Evolutionary conservation across 2,329 filamentous ascomycete genomes (phyloP).

Genomic region (Fusarium hainanense): DNA sequence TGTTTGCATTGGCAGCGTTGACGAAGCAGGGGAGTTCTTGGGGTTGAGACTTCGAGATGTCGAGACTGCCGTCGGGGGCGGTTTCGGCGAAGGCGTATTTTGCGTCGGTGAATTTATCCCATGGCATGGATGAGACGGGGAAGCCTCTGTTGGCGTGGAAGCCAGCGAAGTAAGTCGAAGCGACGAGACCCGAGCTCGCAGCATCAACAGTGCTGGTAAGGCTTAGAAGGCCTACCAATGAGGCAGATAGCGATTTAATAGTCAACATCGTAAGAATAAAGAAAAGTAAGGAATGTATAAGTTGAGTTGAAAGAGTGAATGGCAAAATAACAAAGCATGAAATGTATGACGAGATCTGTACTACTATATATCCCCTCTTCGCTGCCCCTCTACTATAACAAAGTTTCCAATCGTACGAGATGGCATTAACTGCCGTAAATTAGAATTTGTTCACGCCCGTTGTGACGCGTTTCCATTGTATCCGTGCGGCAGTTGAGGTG

Average conservation of each 20-base stretch:
- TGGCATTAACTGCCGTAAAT: background rate
- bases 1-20: slow-evolving; percentile 28
- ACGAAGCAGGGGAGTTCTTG: slow-evolving; percentile 31
- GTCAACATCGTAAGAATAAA: background rate
- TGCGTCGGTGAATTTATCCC: slow-evolving; percentile 38
- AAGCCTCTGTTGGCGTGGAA: slow-evolving; percentile 37
- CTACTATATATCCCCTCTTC: slow-evolving; percentile 10
- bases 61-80: slow-evolving; percentile 15
- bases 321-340: background rate
- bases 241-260: slow-evolving; percentile 20
- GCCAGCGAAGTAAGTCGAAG: slow-evolving; percentile 41
- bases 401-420: background rate
- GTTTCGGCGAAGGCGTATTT: slow-evolving; percentile 43
- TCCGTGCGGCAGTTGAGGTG: slow-evolving; percentile 14
- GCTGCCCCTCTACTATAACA: background rate
- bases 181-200: slow-evolving; percentile 9
- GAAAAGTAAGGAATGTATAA: slow-evolving; percentile 10
- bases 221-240: slow-evolving; percentile 24
- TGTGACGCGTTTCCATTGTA: background rate
- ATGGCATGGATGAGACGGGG: slow-evolving; percentile 33
- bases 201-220: background rate
- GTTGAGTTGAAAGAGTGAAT: background rate
- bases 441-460: slow-evolving; percentile 1
- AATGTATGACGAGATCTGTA: background rate
- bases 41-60: slow-evolving; percentile 24